Evolutionary conservation across 441 rosid genomes (phyloP), one percentile per base, ranked within the genome.

Genomic region (Brassica hybrid): DNA sequence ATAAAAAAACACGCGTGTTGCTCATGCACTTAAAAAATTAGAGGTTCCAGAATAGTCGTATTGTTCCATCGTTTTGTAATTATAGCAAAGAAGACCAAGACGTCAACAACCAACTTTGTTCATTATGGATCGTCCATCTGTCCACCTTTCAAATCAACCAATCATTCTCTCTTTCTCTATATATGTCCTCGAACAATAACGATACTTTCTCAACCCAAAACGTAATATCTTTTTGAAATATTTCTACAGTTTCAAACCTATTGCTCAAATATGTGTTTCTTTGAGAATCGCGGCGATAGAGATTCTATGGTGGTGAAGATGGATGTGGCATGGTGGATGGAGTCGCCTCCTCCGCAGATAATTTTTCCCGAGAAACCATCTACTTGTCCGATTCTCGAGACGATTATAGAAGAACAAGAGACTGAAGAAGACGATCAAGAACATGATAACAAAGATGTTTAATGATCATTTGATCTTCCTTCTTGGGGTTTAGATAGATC

Each of bases 271-370:
- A 69, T 74, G 79, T 79, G 79, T 68, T 69, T 43, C 71, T 79
- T 69, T 64, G 75, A 63, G 1, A 27, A 54, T 3, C 59, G 70
- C 19, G 74, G 67, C 27, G 74, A 61, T 25, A 50, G 3, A 14
- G 57, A 69, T 12, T 0, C 56, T 23, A 74, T 43, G 59, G 65
- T 65, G 72, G 65, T 12, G 34, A 69, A 69, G 72, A 65, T 48
- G 69, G 59, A 65, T 69, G 32, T 56, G 64, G 82, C 71, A 74
- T 79, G 82, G 82, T 79, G 82, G 82, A 70, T 75, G 72, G 82
- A 79, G 68, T 72, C 63, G 8, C 66, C 56, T 65, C 82, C 82
- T 19, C 79, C 82, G 9, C 57, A 10, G 75, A 21, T 79, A 4
- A 69, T 79, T 11, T 57, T 1, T 1, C 82, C 79, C 25, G 82